A percentile compares a stretch with the other conserved stretches of the same genome.
Evolutionary conservation across 345 rosid genomes (phyloP).

Genomic region (Euphorbia pulcherrima): DNA sequence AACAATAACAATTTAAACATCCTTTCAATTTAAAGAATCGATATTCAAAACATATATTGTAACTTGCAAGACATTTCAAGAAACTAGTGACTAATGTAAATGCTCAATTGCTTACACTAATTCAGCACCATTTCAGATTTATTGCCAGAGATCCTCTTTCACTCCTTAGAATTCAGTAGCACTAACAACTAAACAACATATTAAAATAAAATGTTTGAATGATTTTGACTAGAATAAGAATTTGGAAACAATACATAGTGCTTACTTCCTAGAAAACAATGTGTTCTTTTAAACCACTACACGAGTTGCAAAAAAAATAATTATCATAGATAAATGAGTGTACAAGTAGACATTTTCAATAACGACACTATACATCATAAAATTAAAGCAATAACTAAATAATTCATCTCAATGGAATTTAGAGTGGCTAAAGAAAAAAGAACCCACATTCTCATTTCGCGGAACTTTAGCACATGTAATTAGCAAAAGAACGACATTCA

Average conservation of each 20-base stretch:
- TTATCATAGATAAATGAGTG: not conserved
- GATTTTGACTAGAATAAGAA: not conserved
- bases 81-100: not conserved
- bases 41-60: not conserved
- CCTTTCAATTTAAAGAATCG: not conserved
- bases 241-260: too few relatives aligned
- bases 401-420: not conserved
- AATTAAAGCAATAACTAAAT: not conserved
- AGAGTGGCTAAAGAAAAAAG: not conserved
- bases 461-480: conserved; percentile 3
- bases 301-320: not conserved
- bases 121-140: not conserved
- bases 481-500: not conserved
- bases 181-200: not conserved
- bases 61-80: not conserved
- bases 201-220: not conserved
- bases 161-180: not conserved
- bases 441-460: not conserved
- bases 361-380: not conserved
- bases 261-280: not conserved
- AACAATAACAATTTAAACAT: not conserved
- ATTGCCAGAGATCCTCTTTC: not conserved
- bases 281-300: not conserved
- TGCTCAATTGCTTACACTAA: not conserved
- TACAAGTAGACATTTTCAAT: not conserved